Evolutionary conservation across 2,329 filamentous ascomycete species (phyloP).

Genomic region (Immersiporthe knoxdaviesiana): DNA sequence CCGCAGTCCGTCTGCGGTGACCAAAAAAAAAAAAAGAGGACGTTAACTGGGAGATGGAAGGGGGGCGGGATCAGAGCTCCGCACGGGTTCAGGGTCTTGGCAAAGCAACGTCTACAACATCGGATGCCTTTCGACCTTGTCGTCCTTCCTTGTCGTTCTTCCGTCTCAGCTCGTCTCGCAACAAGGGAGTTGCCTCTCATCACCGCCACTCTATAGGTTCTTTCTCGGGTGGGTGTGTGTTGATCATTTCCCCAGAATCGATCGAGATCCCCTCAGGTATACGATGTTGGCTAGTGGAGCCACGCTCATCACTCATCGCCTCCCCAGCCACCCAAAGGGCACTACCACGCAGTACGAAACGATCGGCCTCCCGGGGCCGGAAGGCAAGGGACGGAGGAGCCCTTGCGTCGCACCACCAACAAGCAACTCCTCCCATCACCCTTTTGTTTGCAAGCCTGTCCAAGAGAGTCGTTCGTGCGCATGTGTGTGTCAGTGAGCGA

Average conservation of each 20-base stretch:
- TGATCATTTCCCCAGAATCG: constrained; percentile 4
- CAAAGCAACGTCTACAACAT: not conserved
- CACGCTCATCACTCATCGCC: not conserved
- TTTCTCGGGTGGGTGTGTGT: not conserved
- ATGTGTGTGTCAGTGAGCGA: too few species aligned
- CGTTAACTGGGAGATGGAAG: not conserved
- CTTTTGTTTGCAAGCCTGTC: not conserved
- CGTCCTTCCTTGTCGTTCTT: not conserved
- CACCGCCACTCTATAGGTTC: constrained; percentile 2
- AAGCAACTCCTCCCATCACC: not conserved
- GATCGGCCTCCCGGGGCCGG: constrained; percentile 2
- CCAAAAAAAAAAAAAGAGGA: too few species aligned
- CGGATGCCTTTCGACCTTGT: not conserved
- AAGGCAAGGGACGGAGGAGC: not conserved
- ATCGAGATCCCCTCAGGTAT: not conserved
- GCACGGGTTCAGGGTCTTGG: not conserved
- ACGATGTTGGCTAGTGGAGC: constrained; percentile 1
- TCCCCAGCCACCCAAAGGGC: not conserved
- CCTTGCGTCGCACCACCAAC: not conserved
- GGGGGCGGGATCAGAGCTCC: not conserved
- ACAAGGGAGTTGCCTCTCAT: not conserved
- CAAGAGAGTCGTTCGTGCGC: not conserved
- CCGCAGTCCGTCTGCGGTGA: not conserved
- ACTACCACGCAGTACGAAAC: constrained; percentile 1
- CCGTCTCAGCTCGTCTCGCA: not conserved